A percentile compares a stretch with the other conserved stretches of the same genome.
These are phyloP conservation scores for Capsella rubella DNA, from an alignment of 441 rosid genomes.

Conservation along the genomic window DNA sequence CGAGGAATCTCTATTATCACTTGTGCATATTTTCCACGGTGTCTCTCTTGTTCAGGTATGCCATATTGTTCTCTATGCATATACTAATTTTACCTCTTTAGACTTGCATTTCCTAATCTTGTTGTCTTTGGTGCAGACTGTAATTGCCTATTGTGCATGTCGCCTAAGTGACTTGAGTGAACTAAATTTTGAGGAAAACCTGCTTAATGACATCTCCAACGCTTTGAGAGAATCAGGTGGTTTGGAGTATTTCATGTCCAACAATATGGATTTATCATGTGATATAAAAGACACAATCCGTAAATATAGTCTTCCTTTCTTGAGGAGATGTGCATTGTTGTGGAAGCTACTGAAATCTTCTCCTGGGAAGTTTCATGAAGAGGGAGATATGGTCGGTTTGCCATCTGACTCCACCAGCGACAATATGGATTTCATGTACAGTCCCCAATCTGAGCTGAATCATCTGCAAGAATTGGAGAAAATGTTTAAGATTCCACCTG, in stretches of 20 bases:
- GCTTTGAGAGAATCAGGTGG: slow-evolving; percentile 62
- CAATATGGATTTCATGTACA: slow-evolving; percentile 48
- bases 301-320: slow-evolving; percentile 75
- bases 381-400: slow-evolving; percentile 48
- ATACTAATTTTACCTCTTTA: slow-evolving; percentile 19
- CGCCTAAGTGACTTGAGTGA: slow-evolving; percentile 46
- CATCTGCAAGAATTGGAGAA: slow-evolving; percentile 75
- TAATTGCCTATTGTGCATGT: slow-evolving; percentile 59
- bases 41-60: slow-evolving; percentile 89
- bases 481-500: slow-evolving; percentile 78
- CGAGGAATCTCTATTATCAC: slow-evolving; percentile 78
- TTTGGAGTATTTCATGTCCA: slow-evolving; percentile 60
- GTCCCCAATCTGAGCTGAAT: slow-evolving; percentile 56
- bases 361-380: slow-evolving; percentile 60
- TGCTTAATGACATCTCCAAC: slow-evolving; percentile 66
- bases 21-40: slow-evolving; percentile 85
- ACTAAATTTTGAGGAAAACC: slow-evolving; percentile 49
- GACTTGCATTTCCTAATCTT: slow-evolving; percentile 37
- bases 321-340: slow-evolving; percentile 95
- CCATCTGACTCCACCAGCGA: slow-evolving; percentile 48
- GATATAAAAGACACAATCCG: slow-evolving; percentile 64
- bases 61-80: slow-evolving; percentile 30
- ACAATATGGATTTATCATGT: slow-evolving; percentile 56
- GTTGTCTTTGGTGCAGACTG: slow-evolving; percentile 67
- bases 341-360: slow-evolving; percentile 80